Conservation (phyloP, 2,329 filamentous ascomycete species). For the Fusarium keratoplasticum region DNA sequence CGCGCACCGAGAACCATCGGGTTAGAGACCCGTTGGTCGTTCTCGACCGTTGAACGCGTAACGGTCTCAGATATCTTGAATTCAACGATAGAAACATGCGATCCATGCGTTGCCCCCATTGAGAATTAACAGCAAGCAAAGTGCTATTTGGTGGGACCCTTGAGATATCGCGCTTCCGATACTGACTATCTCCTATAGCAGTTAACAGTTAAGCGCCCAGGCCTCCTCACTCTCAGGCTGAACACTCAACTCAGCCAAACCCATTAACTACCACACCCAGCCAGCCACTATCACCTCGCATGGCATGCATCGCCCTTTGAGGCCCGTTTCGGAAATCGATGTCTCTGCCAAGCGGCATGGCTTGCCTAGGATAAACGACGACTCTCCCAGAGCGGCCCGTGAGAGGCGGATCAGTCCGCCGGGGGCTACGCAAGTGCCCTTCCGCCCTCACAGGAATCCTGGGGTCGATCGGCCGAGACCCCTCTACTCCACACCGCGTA, state of each 20-base stretch:
- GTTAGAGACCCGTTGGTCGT: background rate
- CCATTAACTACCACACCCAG: background rate
- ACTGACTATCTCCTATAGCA: background rate
- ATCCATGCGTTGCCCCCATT: background rate
- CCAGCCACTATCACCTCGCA: conserved; percentile 16
- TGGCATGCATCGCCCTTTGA: conserved; percentile 7
- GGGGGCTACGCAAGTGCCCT: background rate
- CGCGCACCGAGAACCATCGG: background rate
- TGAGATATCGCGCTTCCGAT: background rate
- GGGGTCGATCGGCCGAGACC: conserved; percentile 23
- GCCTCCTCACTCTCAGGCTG: background rate
- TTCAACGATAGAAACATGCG: background rate
- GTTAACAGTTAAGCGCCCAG: background rate
- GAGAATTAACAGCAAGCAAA: background rate
- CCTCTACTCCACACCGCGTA: conserved; percentile 7
- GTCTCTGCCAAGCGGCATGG: conserved; percentile 1
- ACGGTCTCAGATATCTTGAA: background rate
- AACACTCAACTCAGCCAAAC: background rate
- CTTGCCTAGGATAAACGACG: conserved; percentile 11
- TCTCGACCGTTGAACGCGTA: background rate
- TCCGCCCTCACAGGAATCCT: conserved; percentile 7
- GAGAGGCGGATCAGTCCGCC: conserved; percentile 4
- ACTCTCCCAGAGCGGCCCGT: background rate
- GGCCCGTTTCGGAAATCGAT: background rate
- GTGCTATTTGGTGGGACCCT: background rate